Percentiles rank a stretch among this genome's conserved stretches.
These are phyloP conservation scores for Cenchrus fungigraminus DNA, from an alignment of 176 grass and related monocot genomes.

Conservation along the genomic window DNA sequence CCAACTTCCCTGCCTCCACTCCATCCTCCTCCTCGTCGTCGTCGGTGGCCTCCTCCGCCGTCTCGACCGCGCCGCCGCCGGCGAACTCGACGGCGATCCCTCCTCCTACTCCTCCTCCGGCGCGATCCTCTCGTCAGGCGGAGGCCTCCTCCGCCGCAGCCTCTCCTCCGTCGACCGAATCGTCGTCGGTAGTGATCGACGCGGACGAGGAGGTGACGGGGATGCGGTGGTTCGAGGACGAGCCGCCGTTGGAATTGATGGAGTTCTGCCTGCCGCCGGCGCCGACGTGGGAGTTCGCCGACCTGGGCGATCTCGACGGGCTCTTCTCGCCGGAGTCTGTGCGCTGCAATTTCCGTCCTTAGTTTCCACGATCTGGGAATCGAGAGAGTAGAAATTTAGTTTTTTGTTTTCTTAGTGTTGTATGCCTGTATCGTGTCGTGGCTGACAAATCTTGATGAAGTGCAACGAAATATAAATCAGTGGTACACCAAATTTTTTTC, in stretches of 20 bases:
- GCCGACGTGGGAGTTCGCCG: constrained; percentile 36
- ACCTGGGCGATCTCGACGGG: constrained; percentile 46
- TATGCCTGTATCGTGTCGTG: neutral
- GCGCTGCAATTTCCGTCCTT: neutral
- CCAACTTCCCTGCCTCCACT: constrained; percentile 36
- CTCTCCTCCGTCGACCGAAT: neutral
- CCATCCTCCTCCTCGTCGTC: neutral
- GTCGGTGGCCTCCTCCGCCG: neutral
- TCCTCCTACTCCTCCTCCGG: neutral
- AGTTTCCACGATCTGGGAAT: neutral
- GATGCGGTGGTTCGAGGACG: neutral
- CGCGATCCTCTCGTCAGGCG: neutral
- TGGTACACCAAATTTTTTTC: too few species aligned
- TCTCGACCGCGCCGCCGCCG: neutral
- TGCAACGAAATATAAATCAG: too few species aligned
- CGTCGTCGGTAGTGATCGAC: constrained; percentile 11
- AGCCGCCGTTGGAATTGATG: neutral
- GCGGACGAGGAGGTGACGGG: constrained; percentile 12
- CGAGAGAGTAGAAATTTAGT: neutral
- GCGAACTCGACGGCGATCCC: neutral
- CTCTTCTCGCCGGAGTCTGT: constrained; percentile 36
- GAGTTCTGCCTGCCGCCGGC: constrained; percentile 14
- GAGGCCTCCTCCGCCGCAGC: neutral
- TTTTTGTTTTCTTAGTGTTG: too few species aligned
- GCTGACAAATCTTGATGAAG: neutral